Percentiles rank a stretch among this genome's conserved stretches.
Conservation (phyloP, 225 moss, liverwort and hornwort species). For the Pseudoscleropodium purum region DNA sequence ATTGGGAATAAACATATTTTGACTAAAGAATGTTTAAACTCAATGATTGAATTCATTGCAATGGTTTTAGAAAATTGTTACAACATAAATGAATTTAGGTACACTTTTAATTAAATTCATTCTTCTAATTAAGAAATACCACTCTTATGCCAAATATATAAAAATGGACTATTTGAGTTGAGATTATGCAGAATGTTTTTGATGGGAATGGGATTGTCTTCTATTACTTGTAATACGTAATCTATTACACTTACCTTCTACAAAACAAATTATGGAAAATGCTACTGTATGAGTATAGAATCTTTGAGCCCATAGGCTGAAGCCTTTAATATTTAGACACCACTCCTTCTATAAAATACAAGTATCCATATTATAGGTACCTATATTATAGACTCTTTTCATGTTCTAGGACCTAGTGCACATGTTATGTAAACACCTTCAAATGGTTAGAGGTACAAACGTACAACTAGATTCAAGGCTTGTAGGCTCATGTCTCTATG, state of each 20-base stretch:
- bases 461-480: not conserved
- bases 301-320: not conserved
- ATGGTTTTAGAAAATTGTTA: not conserved
- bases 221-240: not conserved
- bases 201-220: not conserved
- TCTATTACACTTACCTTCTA: not conserved
- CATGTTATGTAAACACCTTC: not conserved
- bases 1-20: not conserved
- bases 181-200: not conserved
- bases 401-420: not conserved
- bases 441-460: not conserved
- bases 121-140: not conserved
- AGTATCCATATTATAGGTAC: too few relatives aligned
- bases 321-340: not conserved
- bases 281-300: not conserved
- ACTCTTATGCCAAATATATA: not conserved
- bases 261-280: not conserved
- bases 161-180: not conserved
- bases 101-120: not conserved
- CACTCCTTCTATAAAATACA: not conserved
- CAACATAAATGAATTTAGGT: not conserved
- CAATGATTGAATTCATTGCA: not conserved
- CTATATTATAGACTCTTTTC: too few relatives aligned
- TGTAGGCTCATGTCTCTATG: accelerated
- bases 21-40: too few relatives aligned